Percentiles rank a stretch among this genome's conserved stretches.
phyloP scores from a whole-genome alignment of 371 early-diverging fungal species.

The Fennellomyces sp. region DNA sequence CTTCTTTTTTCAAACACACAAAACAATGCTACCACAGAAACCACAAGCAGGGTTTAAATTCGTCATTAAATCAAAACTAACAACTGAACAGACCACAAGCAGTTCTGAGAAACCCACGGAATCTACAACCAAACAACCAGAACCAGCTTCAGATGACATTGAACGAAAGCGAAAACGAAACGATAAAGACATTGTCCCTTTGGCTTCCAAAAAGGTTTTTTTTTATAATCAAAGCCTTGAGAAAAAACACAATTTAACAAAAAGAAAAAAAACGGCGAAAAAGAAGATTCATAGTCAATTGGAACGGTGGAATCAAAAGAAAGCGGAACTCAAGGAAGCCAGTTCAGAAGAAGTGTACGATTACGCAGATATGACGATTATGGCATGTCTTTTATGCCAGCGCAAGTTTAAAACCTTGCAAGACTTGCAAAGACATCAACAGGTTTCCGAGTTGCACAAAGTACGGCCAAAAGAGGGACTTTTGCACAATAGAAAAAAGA shows the following conservation, averaged over 20 bases:
- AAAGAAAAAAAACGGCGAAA: background rate
- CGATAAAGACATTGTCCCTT: constrained; percentile 24
- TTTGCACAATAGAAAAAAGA: background rate
- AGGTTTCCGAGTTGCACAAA: constrained; percentile 70
- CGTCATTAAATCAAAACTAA: constrained; percentile 40
- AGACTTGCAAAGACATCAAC: constrained; percentile 64
- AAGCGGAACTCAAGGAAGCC: constrained; percentile 40
- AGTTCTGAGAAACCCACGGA: background rate
- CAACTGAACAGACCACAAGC: constrained; percentile 5
- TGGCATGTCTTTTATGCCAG: constrained; percentile 71
- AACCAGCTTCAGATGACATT: constrained; percentile 3
- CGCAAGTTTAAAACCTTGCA: constrained; percentile 63
- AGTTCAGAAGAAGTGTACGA: constrained; percentile 19
- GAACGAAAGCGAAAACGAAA: constrained; percentile 46
- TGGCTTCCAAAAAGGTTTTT: constrained; percentile 41
- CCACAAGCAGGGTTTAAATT: constrained; percentile 46
- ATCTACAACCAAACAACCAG: background rate
- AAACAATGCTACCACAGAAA: constrained; percentile 41
- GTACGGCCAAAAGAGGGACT: constrained; percentile 29
- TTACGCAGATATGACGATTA: constrained; percentile 47
- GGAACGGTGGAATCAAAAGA: constrained; percentile 52
- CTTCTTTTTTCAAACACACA: too few relatives aligned
- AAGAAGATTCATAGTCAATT: constrained; percentile 56
- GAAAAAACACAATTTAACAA: background rate
- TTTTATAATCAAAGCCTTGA: background rate